Percentiles rank a stretch among this genome's conserved stretches.
phyloP scores from a whole-genome alignment of 768 basidiomycete genomes.

The Podaxis rugospora region DNA sequence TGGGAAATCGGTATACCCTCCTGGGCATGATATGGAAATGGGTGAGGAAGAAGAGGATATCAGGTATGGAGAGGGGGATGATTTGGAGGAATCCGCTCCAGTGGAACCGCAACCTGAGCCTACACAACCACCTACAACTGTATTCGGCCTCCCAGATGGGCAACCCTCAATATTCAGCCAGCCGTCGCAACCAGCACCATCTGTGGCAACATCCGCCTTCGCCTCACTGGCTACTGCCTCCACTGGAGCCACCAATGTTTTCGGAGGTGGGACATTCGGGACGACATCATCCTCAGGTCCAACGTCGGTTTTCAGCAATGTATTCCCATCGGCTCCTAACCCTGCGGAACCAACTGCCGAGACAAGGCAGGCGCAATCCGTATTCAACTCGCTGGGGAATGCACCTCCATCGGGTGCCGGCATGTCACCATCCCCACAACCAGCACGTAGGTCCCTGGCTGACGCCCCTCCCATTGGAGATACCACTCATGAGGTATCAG shows the following conservation, averaged over 20 bases:
- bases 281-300: slow-evolving; percentile 15
- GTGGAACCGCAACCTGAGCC: neutral
- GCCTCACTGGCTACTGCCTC: slow-evolving; percentile 13
- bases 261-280: slow-evolving; percentile 32
- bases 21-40: slow-evolving; percentile 21
- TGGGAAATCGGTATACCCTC: slow-evolving; percentile 37
- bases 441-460: neutral
- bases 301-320: slow-evolving; percentile 20
- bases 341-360: slow-evolving; percentile 15
- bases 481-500: neutral
- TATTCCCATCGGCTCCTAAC: slow-evolving; percentile 17
- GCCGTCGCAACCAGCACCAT: slow-evolving; percentile 7
- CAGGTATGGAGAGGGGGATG: slow-evolving; percentile 19
- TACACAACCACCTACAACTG: neutral
- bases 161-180: slow-evolving; percentile 1
- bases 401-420: neutral
- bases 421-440: neutral
- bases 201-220: slow-evolving; percentile 17
- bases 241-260: slow-evolving; percentile 31
- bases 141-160: neutral
- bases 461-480: neutral
- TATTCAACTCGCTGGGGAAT: neutral
- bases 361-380: neutral
- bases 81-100: slow-evolving; percentile 11
- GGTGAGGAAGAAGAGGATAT: slow-evolving; percentile 23